Percentiles rank a stretch among this genome's conserved stretches.
Evolutionary conservation across 495 filamentous ascomycete genomes (phyloP).

Genomic region (Aeminium ludgeri): DNA sequence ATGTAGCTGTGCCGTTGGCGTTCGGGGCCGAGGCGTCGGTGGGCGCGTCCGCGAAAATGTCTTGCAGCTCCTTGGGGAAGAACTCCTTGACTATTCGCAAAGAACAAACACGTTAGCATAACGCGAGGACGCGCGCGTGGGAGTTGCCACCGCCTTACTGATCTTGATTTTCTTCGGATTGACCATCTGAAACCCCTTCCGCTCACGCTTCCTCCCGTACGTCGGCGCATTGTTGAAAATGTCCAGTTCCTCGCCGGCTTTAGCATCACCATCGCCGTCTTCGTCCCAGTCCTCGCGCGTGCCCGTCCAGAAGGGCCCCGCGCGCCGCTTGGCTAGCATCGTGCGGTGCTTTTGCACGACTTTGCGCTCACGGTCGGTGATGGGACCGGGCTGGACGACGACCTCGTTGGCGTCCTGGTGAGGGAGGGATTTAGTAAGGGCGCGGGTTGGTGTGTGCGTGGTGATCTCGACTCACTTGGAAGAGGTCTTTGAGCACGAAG

Average conservation of each 20-base stretch:
- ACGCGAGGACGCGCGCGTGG: background rate
- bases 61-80: conserved; percentile 6
- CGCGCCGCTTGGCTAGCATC: background rate
- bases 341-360: background rate
- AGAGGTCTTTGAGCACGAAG: background rate
- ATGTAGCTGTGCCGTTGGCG: background rate
- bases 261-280: background rate
- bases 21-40: too few relatives aligned
- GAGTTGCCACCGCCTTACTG: too few relatives aligned
- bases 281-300: conserved; percentile 1
- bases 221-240: background rate
- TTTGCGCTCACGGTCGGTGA: background rate
- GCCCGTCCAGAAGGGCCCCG: conserved; percentile 4
- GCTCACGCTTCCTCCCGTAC: background rate
- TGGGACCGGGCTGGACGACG: background rate
- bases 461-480: background rate
- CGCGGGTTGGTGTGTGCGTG: background rate
- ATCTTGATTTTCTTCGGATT: background rate
- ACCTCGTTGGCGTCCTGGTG: background rate
- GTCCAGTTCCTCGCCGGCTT: background rate
- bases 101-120: background rate
- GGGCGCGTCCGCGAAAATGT: background rate
- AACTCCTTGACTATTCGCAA: background rate
- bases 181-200: background rate
- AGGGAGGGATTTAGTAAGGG: background rate